phyloP scores from a whole-genome alignment of 345 rosid genomes.

The Linum trigynum region DNA sequence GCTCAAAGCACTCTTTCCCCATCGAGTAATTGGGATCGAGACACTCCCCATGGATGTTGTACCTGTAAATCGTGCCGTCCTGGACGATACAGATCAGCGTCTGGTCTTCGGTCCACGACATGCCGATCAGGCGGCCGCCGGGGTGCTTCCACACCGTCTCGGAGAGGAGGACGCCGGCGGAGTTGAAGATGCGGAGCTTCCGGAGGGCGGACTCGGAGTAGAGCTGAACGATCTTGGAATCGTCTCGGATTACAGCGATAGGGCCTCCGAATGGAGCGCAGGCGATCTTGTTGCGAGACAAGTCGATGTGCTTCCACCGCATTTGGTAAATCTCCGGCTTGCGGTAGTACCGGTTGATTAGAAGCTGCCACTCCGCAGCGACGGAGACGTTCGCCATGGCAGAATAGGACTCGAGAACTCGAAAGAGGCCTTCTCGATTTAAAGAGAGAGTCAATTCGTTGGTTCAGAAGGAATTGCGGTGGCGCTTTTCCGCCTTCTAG shows the following conservation, averaged over 20 bases:
- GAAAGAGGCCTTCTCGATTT: no score
- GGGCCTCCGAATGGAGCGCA: constrained; percentile 94
- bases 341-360: constrained; percentile 70
- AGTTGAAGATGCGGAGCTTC: constrained; percentile 86
- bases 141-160: constrained; percentile 94
- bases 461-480: no score
- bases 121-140: constrained; percentile 80
- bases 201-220: constrained; percentile 95
- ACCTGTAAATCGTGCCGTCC: constrained; percentile 84
- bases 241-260: constrained; percentile 87
- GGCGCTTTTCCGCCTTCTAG: no score
- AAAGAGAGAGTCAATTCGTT: no score
- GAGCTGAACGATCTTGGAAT: constrained; percentile 95
- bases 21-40: constrained; percentile 62
- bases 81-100: constrained; percentile 71
- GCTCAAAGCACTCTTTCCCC: constrained; percentile 81
- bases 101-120: constrained; percentile 95
- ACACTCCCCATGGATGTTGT: constrained; percentile 64
- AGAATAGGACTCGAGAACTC: no score
- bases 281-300: constrained; percentile 82
- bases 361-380: constrained; percentile 98
- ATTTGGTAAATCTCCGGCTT: constrained; percentile 79
- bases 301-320: constrained; percentile 85
- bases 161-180: constrained; percentile 65
- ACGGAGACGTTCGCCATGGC: constrained; percentile 83